Evolutionary conservation across 2,329 filamentous ascomycete genomes (phyloP).

Genomic region (Arthrocladium fulminans): DNA sequence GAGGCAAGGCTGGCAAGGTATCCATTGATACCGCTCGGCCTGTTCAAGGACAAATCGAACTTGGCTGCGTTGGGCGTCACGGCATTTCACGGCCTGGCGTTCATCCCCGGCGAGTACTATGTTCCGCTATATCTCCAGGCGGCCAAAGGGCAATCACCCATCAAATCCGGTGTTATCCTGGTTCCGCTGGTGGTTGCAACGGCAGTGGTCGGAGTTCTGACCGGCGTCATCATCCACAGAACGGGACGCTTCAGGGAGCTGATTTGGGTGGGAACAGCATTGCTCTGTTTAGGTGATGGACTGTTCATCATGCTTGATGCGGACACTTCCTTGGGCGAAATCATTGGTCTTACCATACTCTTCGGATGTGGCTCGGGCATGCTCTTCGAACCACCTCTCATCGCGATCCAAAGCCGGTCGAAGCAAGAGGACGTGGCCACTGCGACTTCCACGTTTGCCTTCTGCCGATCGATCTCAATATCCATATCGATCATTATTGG

Average conservation of each 20-base stretch:
- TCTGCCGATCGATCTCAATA: constrained; percentile 50
- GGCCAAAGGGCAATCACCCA: constrained; percentile 28
- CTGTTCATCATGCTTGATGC: constrained; percentile 50
- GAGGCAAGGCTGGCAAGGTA: constrained; percentile 55
- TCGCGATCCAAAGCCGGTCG: constrained; percentile 47
- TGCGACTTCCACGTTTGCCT: constrained; percentile 53
- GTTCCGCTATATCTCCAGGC: constrained; percentile 39
- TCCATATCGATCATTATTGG: constrained; percentile 51
- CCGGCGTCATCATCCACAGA: constrained; percentile 40
- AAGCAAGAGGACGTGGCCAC: constrained; percentile 43
- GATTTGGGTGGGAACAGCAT: constrained; percentile 49
- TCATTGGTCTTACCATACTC: constrained; percentile 48
- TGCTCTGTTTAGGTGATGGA: constrained; percentile 57
- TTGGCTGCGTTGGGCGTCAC: constrained; percentile 38
- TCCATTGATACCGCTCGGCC: constrained; percentile 7
- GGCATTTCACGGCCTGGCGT: constrained; percentile 44
- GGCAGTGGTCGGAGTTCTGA: constrained; percentile 35
- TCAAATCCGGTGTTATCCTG: constrained; percentile 15
- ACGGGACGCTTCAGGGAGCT: constrained; percentile 41
- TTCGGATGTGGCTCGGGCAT: constrained; percentile 45
- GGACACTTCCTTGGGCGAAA: constrained; percentile 43
- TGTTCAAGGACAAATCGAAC: constrained; percentile 7
- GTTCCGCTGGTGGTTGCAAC: constrained; percentile 26
- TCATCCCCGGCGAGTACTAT: constrained; percentile 35
- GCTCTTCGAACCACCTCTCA: constrained; percentile 47